These are phyloP conservation scores for Capronia coronata DNA, from an alignment of 2,329 filamentous ascomycete genomes.

Conservation along the genomic window DNA sequence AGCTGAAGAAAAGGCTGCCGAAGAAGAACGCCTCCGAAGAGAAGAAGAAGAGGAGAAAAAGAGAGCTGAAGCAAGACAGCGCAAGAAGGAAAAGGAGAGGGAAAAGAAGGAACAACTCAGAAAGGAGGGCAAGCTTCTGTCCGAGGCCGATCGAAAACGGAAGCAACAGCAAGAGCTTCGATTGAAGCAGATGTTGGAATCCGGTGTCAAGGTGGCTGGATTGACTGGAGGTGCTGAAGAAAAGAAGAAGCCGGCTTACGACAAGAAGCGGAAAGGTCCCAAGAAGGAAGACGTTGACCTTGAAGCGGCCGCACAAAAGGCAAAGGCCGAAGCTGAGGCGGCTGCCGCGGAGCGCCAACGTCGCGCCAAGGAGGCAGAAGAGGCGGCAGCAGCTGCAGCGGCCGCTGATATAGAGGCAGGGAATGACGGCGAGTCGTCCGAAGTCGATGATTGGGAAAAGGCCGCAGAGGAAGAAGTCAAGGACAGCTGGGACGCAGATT, in stretches of 20 bases:
- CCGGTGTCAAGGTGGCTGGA: slow-evolving; percentile 43
- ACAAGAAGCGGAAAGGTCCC: slow-evolving; percentile 64
- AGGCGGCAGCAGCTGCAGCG: slow-evolving; percentile 68
- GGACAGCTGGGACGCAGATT: slow-evolving; percentile 90
- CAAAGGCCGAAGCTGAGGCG: slow-evolving; percentile 41
- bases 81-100: slow-evolving; percentile 45
- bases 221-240: slow-evolving; percentile 48
- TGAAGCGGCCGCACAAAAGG: slow-evolving; percentile 44
- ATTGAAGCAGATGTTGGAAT: slow-evolving; percentile 45
- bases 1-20: slow-evolving; percentile 38
- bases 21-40: slow-evolving; percentile 35
- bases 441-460: slow-evolving; percentile 75
- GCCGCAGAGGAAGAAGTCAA: slow-evolving; percentile 72
- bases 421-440: slow-evolving; percentile 53
- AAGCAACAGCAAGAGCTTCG: slow-evolving; percentile 44
- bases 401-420: slow-evolving; percentile 63
- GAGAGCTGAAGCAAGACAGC: slow-evolving; percentile 42
- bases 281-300: slow-evolving; percentile 55
- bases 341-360: slow-evolving; percentile 53
- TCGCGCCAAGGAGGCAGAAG: slow-evolving; percentile 64
- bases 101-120: slow-evolving; percentile 47
- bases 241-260: slow-evolving; percentile 70
- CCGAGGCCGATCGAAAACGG: slow-evolving; percentile 44
- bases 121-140: slow-evolving; percentile 45
- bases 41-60: slow-evolving; percentile 43